Evolutionary conservation across 495 filamentous ascomycete genomes (phyloP).

Genomic region (Glutinoglossum americanum): DNA sequence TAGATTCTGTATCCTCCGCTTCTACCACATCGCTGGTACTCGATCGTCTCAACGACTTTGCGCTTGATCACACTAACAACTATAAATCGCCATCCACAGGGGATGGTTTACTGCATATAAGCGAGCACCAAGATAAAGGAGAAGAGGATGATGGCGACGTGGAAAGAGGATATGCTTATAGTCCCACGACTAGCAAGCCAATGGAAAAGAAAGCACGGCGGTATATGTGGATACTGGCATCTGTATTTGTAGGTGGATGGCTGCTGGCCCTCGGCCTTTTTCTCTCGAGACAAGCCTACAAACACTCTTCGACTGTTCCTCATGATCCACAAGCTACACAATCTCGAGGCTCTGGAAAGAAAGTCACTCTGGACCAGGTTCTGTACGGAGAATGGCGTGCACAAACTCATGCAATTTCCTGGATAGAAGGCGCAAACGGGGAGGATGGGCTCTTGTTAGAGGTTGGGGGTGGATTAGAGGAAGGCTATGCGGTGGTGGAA

Average conservation of each 20-base stretch:
- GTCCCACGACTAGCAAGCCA: conserved; percentile 15
- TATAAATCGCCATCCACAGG: conserved; percentile 11
- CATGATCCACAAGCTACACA: conserved; percentile 48
- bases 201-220: conserved; percentile 41
- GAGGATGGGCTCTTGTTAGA: conserved; percentile 76
- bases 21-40: conserved; percentile 63
- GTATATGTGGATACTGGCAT: conserved; percentile 43
- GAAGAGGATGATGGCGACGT: conserved; percentile 25
- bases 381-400: conserved; percentile 50
- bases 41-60: conserved; percentile 37
- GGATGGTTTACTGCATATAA: conserved; percentile 1
- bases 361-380: conserved; percentile 63
- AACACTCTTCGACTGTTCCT: conserved; percentile 32
- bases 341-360: conserved; percentile 45
- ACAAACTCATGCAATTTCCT: conserved; percentile 48
- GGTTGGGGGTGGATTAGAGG: conserved; percentile 24
- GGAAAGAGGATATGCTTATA: conserved; percentile 23
- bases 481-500: conserved; percentile 68
- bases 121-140: conserved; percentile 16
- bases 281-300: conserved; percentile 41
- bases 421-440: conserved; percentile 68
- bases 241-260: conserved; percentile 57
- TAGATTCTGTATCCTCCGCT: conserved; percentile 40
- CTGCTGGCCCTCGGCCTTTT: conserved; percentile 55
- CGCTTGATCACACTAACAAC: background rate